Evolutionary conservation across 2,329 filamentous ascomycete species (phyloP), one percentile per base, ranked within the genome.

Genomic region (Trichoderma sp.): DNA sequence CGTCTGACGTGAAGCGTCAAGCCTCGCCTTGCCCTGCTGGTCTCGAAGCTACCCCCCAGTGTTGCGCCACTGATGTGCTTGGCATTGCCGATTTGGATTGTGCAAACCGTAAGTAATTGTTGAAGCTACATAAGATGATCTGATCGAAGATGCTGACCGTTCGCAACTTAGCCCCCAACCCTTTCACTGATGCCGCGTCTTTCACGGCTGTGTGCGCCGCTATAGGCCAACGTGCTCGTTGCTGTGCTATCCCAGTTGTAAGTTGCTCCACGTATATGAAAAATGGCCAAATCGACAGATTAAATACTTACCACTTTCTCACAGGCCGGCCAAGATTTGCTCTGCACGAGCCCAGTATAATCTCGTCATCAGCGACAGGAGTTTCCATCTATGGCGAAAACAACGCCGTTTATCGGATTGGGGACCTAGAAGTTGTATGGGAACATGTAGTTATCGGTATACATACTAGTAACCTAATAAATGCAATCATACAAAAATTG

Each of bases 41-140:
- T 1, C 76, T 78, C 11, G 76, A 74, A 47, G 73, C 76, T 70
- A 80, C 74, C 51, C 76, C 83, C 5, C 80, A 82, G 63, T 88
- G 86, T 81, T 88, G 86, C 76, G 81, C 83, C 6, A 83, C 83
- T 64, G 81, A 87, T 73, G 80, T 87, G 36, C 81, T 87, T 32
- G 82, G 84, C 74, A 73, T 87, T 72, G 82, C 82, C 24, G 82
- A 83, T 76, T 78, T 87, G 53, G 77, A 86, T 78, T 88, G 86
- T 79, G 21, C 14, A 3, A 53, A 28, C 21, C 73, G 74, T 75
- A 69, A 68, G 74, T 53, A 21, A 24, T 15, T 12, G 4, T 7
- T 34, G 4, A 15, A 30, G 14, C 3, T 51, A 8, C 43, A n/a
- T 9, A 8, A 3, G 1, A 8, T 24, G 6, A 12, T 34, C 15